Evolutionary conservation across 2,329 filamentous ascomycete genomes (phyloP), one percentile per base, ranked within the genome.

Genomic region (Botrytis porri): DNA sequence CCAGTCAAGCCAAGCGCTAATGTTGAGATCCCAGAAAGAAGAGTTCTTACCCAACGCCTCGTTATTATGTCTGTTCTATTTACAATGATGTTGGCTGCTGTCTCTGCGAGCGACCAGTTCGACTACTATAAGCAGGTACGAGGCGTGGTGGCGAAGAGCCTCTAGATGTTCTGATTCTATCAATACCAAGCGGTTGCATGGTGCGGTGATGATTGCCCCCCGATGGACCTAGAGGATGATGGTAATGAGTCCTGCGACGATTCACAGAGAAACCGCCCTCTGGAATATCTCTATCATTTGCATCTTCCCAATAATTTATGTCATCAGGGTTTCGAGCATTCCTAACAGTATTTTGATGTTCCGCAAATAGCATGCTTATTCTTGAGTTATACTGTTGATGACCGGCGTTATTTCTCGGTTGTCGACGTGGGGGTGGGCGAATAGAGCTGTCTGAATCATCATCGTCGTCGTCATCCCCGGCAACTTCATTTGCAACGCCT

Each of bases 281-380:
- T 63, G 70, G 48, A 4, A 69, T 18, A 57, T n/a, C 20, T n/a
- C 35, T 74, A 54, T 62, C 37, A 3, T 60, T 48, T 32, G 66
- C 72, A 29, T 51, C 37, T n/a, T 69, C 73, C 66, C 57, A 73
- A 43, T 45, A 48, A 63, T 59, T 67, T 35, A 73, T 41, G 8
- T 29, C 71, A n/a, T 65, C 29, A 5, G 59, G 57, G 43, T 73
- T 45, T 45, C 57, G 65, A 14, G 71, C 57, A 6, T 70, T 60
- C 29, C 65, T 73, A 29, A 73, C 61, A 37, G 65, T 54, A 51
- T 76, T 75, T 72, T 80, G 80, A 67, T 81, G 79, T 57, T 78
- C 77, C 14, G 79, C 79, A 73, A 81, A 79, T 48, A 81, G 76
- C 74, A 75, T 76, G 65, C 79, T 80, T 64, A 81, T 80, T 65